phyloP scores from a whole-genome alignment of 176 grass and related monocot genomes.

The Cenchrus purpureus region DNA sequence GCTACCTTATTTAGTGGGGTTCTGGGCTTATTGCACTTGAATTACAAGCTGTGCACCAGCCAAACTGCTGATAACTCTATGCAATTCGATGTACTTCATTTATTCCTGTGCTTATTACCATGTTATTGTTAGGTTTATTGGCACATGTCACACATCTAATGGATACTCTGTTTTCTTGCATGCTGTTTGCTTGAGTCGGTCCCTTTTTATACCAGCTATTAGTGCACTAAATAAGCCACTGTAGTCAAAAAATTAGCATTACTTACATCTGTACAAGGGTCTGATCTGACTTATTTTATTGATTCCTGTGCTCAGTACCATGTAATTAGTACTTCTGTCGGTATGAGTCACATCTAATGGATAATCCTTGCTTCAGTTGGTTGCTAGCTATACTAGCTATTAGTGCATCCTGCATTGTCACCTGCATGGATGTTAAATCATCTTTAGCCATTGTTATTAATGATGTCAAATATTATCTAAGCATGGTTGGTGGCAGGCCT shows the following conservation, averaged over 20 bases:
- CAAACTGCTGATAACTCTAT: neutral
- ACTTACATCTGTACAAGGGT: neutral
- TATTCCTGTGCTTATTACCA: neutral
- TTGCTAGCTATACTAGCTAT: neutral
- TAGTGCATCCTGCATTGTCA: neutral
- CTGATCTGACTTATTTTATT: conserved; percentile 17
- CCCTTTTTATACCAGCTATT: conserved; percentile 16
- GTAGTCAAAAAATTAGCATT: neutral
- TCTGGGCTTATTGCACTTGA: neutral
- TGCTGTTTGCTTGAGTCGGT: neutral
- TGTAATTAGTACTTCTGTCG: neutral
- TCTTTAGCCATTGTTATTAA: conserved; percentile 2
- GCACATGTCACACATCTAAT: conserved; percentile 7
- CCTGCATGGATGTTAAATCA: neutral
- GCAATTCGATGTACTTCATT: neutral
- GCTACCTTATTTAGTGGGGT: conserved; percentile 9
- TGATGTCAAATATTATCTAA: neutral
- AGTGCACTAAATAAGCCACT: conserved; percentile 10
- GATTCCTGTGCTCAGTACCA: neutral
- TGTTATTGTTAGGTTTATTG: neutral
- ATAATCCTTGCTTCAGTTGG: neutral
- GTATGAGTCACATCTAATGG: conserved; percentile 15
- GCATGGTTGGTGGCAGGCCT: neutral
- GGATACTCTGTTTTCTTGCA: neutral
- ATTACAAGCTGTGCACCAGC: neutral